Evolutionary conservation across 208 protist species (phyloP), one percentile per base, ranked within the genome.

Genomic region (Wallacemonas sp.): DNA sequence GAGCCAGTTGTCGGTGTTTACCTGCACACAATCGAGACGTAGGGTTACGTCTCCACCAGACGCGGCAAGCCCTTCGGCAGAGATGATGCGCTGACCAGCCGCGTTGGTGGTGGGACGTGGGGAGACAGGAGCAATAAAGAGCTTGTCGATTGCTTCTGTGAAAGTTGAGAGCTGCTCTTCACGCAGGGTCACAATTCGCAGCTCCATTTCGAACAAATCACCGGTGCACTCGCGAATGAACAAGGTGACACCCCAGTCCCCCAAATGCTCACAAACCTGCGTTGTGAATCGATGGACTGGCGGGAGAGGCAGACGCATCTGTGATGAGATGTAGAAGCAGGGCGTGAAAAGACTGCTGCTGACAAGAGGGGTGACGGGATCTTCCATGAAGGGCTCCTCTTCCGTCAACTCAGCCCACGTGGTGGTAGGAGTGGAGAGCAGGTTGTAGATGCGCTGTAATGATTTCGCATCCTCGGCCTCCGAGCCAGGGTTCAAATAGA

Each of bases 121-220:
- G 3, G 12, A 24, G 9, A 41, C 49, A 2, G 71, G 65, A 17
- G 69, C 70, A 30, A 77, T 55, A 24, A 89, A 78, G 2, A 85
- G 59, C 3, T 42, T 31, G 41, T 66, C 66, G 1, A 80, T n/a
- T n/a, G 62, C 68, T 14, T 54, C 46, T 24, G 70, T 62, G 19
- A 89, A 79, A 22, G 53, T 22, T 19, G 49, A 26, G 6, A 70
- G 65, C 24, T 60, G 45, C 2, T 38, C 30, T 5, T 65, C 44
- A 15, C 33, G 33, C 17, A 81, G 28, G 39, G 39, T 39, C 38
- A 42, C n/a, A 38, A 73, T 69, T 15, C 65, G 79, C 42, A 90
- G 61, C 69, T 90, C 84, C 73, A 90, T 31, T 39, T 90, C 84
- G 55, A 82, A 83, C 1, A 80, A 12, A 2, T 80, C 34, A 33